Conservation (phyloP, 768 basidiomycete species). For the Termitomyces sp. region DNA sequence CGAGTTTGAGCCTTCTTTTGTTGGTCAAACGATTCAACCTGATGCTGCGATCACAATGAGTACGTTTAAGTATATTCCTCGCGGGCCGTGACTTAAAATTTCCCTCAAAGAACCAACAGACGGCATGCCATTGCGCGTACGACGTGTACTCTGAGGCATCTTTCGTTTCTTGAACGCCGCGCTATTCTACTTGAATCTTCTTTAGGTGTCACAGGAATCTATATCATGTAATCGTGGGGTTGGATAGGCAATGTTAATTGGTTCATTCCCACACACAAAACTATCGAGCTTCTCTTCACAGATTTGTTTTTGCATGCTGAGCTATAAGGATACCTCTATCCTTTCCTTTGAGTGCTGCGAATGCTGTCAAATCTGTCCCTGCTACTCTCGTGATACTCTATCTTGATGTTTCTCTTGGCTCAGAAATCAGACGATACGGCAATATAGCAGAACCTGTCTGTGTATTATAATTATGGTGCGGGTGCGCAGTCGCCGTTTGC, state of each 20-base stretch:
- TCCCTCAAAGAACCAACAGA: constrained; percentile 9
- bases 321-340: too few relatives aligned
- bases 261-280: too few relatives aligned
- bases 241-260: neutral
- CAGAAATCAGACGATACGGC: too few relatives aligned
- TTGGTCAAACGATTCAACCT: constrained; percentile 35
- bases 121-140: constrained; percentile 13
- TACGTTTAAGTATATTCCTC: constrained; percentile 18
- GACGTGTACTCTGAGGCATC: neutral
- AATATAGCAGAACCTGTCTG: too few relatives aligned
- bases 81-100: neutral
- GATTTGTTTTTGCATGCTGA: too few relatives aligned
- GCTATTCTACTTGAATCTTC: neutral
- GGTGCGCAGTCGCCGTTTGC: too few relatives aligned
- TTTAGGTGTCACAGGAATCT: neutral
- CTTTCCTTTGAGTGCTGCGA: too few relatives aligned
- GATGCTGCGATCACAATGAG: constrained; percentile 45
- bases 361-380: too few relatives aligned
- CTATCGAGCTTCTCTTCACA: too few relatives aligned
- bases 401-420: too few relatives aligned
- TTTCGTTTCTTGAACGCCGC: neutral
- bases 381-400: too few relatives aligned
- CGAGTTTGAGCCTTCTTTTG: constrained; percentile 36
- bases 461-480: too few relatives aligned
- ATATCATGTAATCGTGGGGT: neutral